Base-by-base conservation (phyloP, 2,329 filamentous ascomycete species). In the Phialophora expanda region DNA sequence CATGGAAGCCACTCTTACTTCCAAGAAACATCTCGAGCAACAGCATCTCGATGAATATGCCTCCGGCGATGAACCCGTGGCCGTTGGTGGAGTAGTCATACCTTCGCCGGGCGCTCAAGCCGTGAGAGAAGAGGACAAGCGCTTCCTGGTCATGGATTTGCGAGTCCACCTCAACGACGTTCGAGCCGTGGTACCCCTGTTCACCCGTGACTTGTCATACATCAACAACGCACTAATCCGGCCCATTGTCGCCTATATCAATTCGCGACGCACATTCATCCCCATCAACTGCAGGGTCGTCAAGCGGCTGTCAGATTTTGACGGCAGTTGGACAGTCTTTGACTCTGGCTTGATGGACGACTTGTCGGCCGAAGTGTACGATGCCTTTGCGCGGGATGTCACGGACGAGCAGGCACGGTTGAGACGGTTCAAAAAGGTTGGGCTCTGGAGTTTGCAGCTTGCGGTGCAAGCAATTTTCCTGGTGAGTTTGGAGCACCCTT, bases 231-330 rank as follows among this genome's bases (percentile, higher is more conserved):
- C 95, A 1, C 87, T 98, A 4, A 92, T 98, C 41, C 88, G 95
- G 4, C 95, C 95, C 17, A 99, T 99, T 67, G 93, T 99, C 48
- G 95, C 95, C 6, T 99, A 98, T 77, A 98, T 99, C 79, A 99
- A 99, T 78, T 91, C 92, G 50, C 92, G 93, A 76, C 90, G 89
- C 75, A 96, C 94, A 0, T 98, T 97, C 75, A 98, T 99, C 51
- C 95, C 95, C 28, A 92, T 99, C 73, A 91, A 90, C 73, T 98
- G 95, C 79, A 90, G 94, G 67, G 91, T 99, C 56, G 92, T 98
- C 70, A 99, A 99, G 81, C 88, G 89, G 6, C 86, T 89, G 20
- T 86, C 86, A 66, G 95, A 99, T 76, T 99, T 99, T 74, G 92
- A 98, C 76, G 95, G 95, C 38, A 91, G 90, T 72, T 98, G 95